These are phyloP conservation scores for Aristolochia fimbriata DNA, from an alignment of 164 flowering plant genomes.

Conservation along the genomic window DNA sequence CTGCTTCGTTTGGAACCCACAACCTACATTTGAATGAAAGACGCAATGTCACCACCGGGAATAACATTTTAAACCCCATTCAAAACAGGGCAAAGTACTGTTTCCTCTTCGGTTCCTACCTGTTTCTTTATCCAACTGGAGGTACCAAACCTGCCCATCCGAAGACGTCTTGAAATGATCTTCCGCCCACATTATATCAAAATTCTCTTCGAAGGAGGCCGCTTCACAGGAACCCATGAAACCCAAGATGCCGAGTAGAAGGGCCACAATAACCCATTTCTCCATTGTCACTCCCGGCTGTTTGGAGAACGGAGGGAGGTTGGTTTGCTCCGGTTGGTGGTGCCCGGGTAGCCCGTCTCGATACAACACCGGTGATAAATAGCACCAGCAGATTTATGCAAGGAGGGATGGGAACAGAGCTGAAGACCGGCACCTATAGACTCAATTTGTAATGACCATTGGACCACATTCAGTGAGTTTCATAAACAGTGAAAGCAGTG, in stretches of 20 bases:
- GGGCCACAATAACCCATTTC: not conserved
- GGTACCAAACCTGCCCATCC: conserved; percentile 85
- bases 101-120: conserved; percentile 27
- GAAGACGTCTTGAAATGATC: conserved; percentile 69
- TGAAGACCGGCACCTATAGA: too few relatives aligned
- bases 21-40: conserved; percentile 32
- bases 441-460: too few relatives aligned
- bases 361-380: too few relatives aligned
- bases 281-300: not conserved
- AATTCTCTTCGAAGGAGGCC: conserved; percentile 47
- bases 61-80: not conserved
- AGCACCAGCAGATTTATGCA: too few relatives aligned
- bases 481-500: too few relatives aligned
- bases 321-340: not conserved
- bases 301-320: not conserved
- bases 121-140: conserved; percentile 67
- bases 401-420: too few relatives aligned
- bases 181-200: conserved; percentile 72
- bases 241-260: conserved; percentile 14
- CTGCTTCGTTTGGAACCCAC: conserved; percentile 81
- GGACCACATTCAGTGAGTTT: too few relatives aligned
- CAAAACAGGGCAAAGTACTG: too few relatives aligned
- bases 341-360: too few relatives aligned
- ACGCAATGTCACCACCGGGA: not conserved
- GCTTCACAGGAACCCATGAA: conserved; percentile 29